Evolutionary conservation across 352 stramenopile species (phyloP).

Genomic region (Phytophthora constricta): DNA sequence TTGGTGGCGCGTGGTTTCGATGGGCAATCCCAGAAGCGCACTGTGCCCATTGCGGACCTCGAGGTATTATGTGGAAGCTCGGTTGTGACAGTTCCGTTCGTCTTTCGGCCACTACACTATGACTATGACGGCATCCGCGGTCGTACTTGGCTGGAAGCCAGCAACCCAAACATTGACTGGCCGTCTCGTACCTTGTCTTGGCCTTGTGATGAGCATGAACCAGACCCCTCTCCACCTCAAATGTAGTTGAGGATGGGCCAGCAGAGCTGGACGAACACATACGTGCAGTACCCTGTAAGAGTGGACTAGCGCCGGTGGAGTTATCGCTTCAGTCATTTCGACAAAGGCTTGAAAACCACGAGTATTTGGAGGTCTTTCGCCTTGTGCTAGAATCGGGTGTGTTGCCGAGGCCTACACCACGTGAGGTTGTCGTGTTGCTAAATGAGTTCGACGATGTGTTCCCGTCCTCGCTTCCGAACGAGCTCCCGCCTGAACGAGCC

Average conservation of each 20-base stretch:
- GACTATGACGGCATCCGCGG: conserved; percentile 10
- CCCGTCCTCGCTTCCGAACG: conserved; percentile 11
- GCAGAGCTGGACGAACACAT: not conserved
- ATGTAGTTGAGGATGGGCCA: not conserved
- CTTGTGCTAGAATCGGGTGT: not conserved
- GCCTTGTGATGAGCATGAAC: not conserved
- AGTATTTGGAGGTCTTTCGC: conserved; percentile 8
- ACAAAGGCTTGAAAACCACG: not conserved
- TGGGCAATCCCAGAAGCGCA: not conserved
- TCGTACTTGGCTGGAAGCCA: conserved; percentile 2
- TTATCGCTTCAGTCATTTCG: conserved; percentile 1
- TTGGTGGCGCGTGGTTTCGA: conserved; percentile 13
- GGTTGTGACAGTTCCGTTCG: conserved; percentile 1
- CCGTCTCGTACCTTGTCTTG: not conserved
- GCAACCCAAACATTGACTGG: conserved; percentile 8
- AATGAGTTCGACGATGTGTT: conserved; percentile 9
- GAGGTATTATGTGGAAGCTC: conserved; percentile 1
- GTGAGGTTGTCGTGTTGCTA: not conserved
- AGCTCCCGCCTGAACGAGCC: conserved; percentile 3
- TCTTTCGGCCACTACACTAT: conserved; percentile 14
- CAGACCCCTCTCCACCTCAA: not conserved
- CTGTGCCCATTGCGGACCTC: not conserved
- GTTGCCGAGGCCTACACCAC: conserved; percentile 1
- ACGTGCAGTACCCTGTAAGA: not conserved
- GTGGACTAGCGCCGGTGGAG: not conserved